Conservation (phyloP, 192 early-diverging fungal species). For the Chytriomyces sp. region DNA sequence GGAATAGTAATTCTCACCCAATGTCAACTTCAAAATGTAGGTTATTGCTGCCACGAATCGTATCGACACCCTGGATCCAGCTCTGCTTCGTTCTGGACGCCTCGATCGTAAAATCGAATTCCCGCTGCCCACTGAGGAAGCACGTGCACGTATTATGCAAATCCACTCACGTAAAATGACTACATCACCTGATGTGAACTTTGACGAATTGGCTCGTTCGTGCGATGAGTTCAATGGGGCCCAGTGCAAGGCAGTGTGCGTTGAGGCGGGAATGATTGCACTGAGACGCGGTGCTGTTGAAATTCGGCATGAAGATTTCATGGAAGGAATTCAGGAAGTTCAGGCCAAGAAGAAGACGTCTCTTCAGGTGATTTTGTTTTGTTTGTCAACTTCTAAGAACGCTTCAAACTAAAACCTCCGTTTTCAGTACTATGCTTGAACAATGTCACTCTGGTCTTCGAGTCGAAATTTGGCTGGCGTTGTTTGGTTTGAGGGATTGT, state of each 20-base stretch:
- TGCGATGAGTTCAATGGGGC: conserved; percentile 99
- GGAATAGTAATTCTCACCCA: conserved; percentile 65
- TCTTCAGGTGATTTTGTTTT: conserved; percentile 52
- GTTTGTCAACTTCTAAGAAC: background rate
- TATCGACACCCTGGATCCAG: conserved; percentile 96
- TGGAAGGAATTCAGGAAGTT: conserved; percentile 86
- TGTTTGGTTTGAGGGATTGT: no score
- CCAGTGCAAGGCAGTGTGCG: conserved; percentile 98
- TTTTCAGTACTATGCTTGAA: no score
- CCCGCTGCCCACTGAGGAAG: conserved; percentile 95
- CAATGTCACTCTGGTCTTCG: no score
- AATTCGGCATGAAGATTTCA: conserved; percentile 95
- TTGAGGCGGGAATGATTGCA: conserved; percentile 98
- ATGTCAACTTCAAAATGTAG: conserved; percentile 60
- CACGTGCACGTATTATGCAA: conserved; percentile 92
- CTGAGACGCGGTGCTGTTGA: conserved; percentile 84
- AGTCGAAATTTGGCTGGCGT: no score
- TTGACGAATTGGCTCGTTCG: conserved; percentile 90
- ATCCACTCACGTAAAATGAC: conserved; percentile 99
- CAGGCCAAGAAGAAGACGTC: conserved; percentile 99
- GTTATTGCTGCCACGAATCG: conserved; percentile 99
- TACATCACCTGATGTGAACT: conserved; percentile 91
- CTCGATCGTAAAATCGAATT: conserved; percentile 99
- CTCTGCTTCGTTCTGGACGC: conserved; percentile 93
- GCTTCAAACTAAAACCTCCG: no score